Evolutionary conservation across 495 filamentous ascomycete genomes (phyloP).

Genomic region (Penicillium steckii): DNA sequence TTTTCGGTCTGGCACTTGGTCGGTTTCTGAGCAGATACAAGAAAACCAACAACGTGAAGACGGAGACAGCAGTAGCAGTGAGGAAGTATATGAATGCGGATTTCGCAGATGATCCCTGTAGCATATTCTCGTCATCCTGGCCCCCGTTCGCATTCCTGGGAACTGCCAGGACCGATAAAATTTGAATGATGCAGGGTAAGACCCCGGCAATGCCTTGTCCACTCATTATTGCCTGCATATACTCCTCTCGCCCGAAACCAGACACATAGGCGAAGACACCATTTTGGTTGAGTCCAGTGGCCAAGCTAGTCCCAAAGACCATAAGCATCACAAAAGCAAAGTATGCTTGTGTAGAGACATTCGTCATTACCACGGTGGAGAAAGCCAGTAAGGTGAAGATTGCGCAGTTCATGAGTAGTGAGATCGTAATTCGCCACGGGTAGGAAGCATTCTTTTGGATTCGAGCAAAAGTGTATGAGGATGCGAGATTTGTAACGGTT

Average conservation of each 20-base stretch:
- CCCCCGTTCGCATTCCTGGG: slow-evolving; percentile 27
- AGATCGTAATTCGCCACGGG: slow-evolving; percentile 72
- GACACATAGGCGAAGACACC: slow-evolving; percentile 90
- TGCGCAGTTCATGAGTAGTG: slow-evolving; percentile 68
- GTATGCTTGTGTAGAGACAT: slow-evolving; percentile 61
- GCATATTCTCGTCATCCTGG: slow-evolving; percentile 15
- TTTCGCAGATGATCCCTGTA: slow-evolving; percentile 47
- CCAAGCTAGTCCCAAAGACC: slow-evolving; percentile 75
- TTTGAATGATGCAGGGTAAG: slow-evolving; percentile 80
- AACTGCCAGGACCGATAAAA: slow-evolving; percentile 74
- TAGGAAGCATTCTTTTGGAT: slow-evolving; percentile 80
- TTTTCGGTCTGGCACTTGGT: slow-evolving; percentile 29
- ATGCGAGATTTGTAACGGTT: slow-evolving; percentile 73
- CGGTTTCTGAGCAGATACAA: slow-evolving; percentile 49
- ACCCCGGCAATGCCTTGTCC: slow-evolving; percentile 93
- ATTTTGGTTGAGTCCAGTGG: slow-evolving; percentile 86
- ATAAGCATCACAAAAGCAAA: slow-evolving; percentile 79
- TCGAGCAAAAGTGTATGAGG: slow-evolving; percentile 71
- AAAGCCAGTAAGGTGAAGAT: slow-evolving; percentile 75
- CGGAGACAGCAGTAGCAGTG: slow-evolving; percentile 70
- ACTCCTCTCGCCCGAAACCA: slow-evolving; percentile 77
- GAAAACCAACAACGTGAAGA: slow-evolving; percentile 58
- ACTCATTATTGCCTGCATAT: slow-evolving; percentile 95
- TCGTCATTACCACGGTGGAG: slow-evolving; percentile 67
- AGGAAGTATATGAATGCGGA: slow-evolving; percentile 91